A percentile compares a stretch with the other conserved stretches of the same genome.
These are phyloP conservation scores for Colletotrichum phormii DNA, from an alignment of 2,329 filamentous ascomycete species.

Conservation along the genomic window DNA sequence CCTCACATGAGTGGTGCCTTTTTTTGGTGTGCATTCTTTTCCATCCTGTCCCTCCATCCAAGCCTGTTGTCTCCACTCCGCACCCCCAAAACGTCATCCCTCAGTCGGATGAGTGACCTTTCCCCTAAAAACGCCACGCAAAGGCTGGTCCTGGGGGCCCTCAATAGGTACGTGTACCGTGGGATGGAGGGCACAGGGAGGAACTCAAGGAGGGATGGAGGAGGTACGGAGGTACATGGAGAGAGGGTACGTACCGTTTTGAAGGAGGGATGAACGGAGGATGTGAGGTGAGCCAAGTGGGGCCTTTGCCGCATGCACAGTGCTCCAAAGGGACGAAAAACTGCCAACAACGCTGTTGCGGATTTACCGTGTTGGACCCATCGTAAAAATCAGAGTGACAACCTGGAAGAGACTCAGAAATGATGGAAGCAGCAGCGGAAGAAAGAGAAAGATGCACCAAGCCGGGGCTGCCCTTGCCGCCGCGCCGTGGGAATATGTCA, in stretches of 20 bases:
- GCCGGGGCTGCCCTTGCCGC: neutral
- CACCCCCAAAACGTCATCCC: slow-evolving; percentile 29
- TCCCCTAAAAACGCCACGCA: slow-evolving; percentile 16
- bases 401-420: neutral
- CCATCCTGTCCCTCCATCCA: neutral
- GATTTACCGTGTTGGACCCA: neutral
- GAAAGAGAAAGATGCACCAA: neutral
- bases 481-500: neutral
- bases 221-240: neutral
- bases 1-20: neutral
- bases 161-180: neutral
- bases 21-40: neutral
- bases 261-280: neutral
- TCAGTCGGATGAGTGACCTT: neutral
- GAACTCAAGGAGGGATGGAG: neutral
- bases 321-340: neutral
- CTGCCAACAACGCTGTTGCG: neutral
- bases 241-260: neutral
- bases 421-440: neutral
- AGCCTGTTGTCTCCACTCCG: slow-evolving; percentile 8
- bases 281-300: neutral
- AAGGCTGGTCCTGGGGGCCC: slow-evolving; percentile 9
- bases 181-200: too few species aligned
- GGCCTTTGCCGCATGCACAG: neutral
- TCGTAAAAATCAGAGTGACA: neutral